Evolutionary conservation across 2,329 filamentous ascomycete species (phyloP).

Genomic region (Nemania serpens): DNA sequence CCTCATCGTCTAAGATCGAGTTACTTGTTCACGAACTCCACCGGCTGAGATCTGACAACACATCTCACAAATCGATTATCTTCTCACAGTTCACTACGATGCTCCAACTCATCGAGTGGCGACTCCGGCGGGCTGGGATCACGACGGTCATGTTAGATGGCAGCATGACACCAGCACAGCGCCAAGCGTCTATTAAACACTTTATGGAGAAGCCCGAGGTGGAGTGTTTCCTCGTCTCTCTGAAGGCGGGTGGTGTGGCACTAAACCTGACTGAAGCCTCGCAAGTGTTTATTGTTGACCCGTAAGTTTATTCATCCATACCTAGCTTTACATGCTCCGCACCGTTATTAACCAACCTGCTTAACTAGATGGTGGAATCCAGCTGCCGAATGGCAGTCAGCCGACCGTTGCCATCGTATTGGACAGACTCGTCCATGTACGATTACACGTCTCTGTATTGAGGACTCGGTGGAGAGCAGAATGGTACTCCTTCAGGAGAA

Average conservation of each 20-base stretch:
- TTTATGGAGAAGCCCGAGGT: constrained; percentile 96
- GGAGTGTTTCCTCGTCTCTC: constrained; percentile 92
- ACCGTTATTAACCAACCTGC: constrained; percentile 37
- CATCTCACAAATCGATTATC: constrained; percentile 94
- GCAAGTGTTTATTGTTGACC: constrained; percentile 93
- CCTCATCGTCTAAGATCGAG: constrained; percentile 97
- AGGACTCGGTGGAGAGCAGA: constrained; percentile 93
- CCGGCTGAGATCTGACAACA: constrained; percentile 87
- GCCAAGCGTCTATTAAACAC: constrained; percentile 90
- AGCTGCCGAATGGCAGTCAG: constrained; percentile 99
- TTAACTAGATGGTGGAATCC: constrained; percentile 90
- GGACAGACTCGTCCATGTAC: constrained; percentile 92
- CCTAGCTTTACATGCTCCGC: too few species aligned
- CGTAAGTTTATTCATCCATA: constrained; percentile 61
- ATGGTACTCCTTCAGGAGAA: constrained; percentile 98
- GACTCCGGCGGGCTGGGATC: constrained; percentile 92
- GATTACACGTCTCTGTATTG: constrained; percentile 92
- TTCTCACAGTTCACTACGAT: constrained; percentile 98
- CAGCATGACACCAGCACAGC: constrained; percentile 92
- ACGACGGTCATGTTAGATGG: constrained; percentile 98
- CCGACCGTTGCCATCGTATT: constrained; percentile 92
- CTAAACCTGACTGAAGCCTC: constrained; percentile 95
- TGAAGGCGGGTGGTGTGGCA: constrained; percentile 95
- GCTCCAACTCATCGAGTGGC: constrained; percentile 97
- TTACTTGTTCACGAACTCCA: constrained; percentile 93